phyloP scores from a whole-genome alignment of 108 stramenopile species.

The Phaeodactylum tricornutum region DNA sequence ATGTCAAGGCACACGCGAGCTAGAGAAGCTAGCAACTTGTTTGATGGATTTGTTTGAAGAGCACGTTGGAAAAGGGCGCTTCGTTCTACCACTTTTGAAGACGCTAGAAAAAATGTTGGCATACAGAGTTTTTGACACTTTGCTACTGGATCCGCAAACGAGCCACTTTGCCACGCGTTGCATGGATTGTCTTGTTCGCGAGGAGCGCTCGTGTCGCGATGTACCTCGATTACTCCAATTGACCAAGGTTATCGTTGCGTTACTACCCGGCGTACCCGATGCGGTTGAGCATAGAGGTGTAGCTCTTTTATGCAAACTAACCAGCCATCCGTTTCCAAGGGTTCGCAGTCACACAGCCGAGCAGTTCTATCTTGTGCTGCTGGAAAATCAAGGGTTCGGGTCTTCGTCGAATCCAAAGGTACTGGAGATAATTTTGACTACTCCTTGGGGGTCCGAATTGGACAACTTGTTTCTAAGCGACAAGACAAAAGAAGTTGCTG shows the following conservation, averaged over 20 bases:
- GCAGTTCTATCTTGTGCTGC: constrained; percentile 71
- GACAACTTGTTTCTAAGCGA: too few relatives aligned
- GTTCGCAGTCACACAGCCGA: constrained; percentile 80
- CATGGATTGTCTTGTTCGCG: too few relatives aligned
- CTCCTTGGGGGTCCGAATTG: constrained; percentile 4
- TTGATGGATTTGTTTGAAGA: constrained; percentile 31
- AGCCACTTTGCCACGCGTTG: too few relatives aligned
- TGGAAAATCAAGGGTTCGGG: constrained; percentile 28
- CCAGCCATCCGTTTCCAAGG: constrained; percentile 82
- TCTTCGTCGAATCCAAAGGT: not conserved
- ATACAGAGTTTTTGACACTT: constrained; percentile 49
- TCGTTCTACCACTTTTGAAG: constrained; percentile 64
- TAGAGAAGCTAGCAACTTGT: constrained; percentile 17
- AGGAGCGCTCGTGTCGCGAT: constrained; percentile 44
- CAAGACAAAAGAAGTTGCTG: too few relatives aligned
- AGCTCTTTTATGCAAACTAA: constrained; percentile 50
- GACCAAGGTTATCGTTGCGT: constrained; percentile 42
- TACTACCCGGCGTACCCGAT: constrained; percentile 17
- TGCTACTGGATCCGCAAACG: constrained; percentile 51
- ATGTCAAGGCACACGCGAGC: constrained; percentile 5
- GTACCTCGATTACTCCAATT: constrained; percentile 57
- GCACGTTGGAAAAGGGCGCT: constrained; percentile 42
- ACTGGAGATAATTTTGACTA: not conserved
- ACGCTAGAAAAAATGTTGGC: constrained; percentile 65
- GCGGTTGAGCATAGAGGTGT: not conserved